Conservation (phyloP, 345 rosid species). For the Populus nigra region DNA sequence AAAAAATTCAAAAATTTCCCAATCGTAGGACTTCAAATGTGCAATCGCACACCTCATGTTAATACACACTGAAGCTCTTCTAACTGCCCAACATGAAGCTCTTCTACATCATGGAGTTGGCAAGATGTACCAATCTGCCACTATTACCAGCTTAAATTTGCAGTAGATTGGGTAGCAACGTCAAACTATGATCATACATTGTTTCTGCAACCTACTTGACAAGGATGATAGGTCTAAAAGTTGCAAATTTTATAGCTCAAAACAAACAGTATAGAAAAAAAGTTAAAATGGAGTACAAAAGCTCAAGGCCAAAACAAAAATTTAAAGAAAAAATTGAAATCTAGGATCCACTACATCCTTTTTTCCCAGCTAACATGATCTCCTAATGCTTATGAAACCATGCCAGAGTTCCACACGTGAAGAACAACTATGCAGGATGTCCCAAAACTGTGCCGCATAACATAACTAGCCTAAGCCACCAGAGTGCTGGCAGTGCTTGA, state of each 20-base stretch:
- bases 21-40: too few relatives aligned
- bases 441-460: constrained; percentile 6
- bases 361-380: background rate
- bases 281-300: background rate
- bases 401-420: background rate
- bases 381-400: constrained; percentile 4
- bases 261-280: background rate
- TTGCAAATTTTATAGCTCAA: background rate
- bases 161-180: too few relatives aligned
- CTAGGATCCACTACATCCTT: background rate
- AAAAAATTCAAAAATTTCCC: too few relatives aligned
- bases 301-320: background rate
- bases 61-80: too few relatives aligned
- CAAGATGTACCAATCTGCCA: too few relatives aligned
- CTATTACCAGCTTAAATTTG: too few relatives aligned
- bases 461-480: constrained; percentile 43
- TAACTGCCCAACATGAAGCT: too few relatives aligned
- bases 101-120: too few relatives aligned
- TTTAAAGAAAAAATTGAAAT: constrained; percentile 2
- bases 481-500: constrained; percentile 69
- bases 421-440: constrained; percentile 7
- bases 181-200: too few relatives aligned
- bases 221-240: background rate
- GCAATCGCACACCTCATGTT: too few relatives aligned
- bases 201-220: too few relatives aligned